Evolutionary conservation across 179 eudicot species (phyloP).

Genomic region (Silene noctiflora): DNA sequence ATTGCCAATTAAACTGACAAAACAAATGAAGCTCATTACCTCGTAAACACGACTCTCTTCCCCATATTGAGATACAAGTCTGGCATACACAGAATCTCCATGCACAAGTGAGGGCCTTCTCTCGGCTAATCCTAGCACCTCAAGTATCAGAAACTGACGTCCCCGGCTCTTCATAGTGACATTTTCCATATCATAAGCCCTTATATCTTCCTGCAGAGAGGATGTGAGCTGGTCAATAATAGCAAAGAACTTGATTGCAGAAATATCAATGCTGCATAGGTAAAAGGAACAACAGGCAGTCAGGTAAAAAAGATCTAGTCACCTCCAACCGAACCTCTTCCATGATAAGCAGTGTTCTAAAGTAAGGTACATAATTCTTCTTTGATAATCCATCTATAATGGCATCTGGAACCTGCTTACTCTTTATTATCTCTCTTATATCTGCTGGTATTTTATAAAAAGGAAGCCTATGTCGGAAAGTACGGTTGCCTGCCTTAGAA

Average conservation of each 20-base stretch:
- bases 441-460: constrained; percentile 48
- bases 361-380: constrained; percentile 54
- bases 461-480: constrained; percentile 37
- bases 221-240: not conserved
- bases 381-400: constrained; percentile 46
- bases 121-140: constrained; percentile 93
- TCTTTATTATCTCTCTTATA: constrained; percentile 42
- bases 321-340: constrained; percentile 92
- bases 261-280: not conserved
- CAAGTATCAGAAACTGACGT: constrained; percentile 48
- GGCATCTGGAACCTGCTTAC: constrained; percentile 49
- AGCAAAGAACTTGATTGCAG: not conserved
- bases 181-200: constrained; percentile 68
- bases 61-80: constrained; percentile 34
- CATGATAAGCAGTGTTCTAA: constrained; percentile 55
- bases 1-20: not conserved
- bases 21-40: constrained; percentile 21
- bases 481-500: constrained; percentile 29
- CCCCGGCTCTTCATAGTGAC: constrained; percentile 51
- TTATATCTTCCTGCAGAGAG: constrained; percentile 65
- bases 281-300: not conserved
- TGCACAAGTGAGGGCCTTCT: constrained; percentile 81
- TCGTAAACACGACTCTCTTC: constrained; percentile 28
- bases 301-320: constrained; percentile 21
- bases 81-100: constrained; percentile 62